Conservation (phyloP, 306 rosid species). For the Castanea mollissima region DNA sequence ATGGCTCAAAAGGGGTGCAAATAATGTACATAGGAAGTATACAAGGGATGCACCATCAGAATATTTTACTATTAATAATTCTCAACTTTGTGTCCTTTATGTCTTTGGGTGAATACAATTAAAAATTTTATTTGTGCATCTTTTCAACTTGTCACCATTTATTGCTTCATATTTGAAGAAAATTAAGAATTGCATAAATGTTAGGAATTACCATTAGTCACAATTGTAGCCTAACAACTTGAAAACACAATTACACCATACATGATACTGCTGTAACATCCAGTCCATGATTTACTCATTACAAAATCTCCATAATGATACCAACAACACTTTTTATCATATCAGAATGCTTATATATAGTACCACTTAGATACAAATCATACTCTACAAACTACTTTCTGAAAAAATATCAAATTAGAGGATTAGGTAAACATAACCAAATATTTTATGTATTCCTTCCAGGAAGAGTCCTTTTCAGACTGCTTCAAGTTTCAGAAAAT, state of each 20-base stretch:
- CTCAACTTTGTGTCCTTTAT: not conserved
- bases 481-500: conserved; percentile 23
- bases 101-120: not conserved
- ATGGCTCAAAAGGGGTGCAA: too few relatives aligned
- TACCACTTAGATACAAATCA: too few relatives aligned
- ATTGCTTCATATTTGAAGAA: not conserved
- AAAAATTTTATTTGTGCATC: not conserved
- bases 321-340: too few relatives aligned
- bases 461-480: not conserved
- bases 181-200: not conserved
- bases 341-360: too few relatives aligned
- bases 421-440: conserved; percentile 9
- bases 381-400: too few relatives aligned
- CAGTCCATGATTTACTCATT: not conserved
- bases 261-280: not conserved
- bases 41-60: too few relatives aligned
- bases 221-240: conserved; percentile 1
- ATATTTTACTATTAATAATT: not conserved
- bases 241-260: not conserved
- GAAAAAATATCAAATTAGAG: too few relatives aligned
- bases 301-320: not conserved
- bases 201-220: not conserved
- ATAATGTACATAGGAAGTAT: too few relatives aligned
- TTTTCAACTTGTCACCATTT: not conserved
- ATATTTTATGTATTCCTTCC: conserved; percentile 1